phyloP scores from a whole-genome alignment of 768 basidiomycete genomes.

The Paxillus rubicundulus region DNA sequence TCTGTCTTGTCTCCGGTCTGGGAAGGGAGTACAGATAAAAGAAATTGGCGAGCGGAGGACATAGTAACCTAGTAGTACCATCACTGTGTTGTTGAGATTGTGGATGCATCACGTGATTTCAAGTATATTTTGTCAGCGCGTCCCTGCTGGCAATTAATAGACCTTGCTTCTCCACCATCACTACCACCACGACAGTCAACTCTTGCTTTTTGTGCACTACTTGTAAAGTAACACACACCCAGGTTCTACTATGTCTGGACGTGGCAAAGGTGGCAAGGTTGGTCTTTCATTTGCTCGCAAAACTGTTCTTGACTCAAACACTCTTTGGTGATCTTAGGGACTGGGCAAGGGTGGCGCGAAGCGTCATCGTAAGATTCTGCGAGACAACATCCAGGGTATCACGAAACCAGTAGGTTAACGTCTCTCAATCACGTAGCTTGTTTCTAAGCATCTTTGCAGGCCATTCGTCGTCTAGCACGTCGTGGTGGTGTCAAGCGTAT shows the following conservation, averaged over 20 bases:
- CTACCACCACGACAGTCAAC: not conserved
- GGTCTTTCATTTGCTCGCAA: not conserved
- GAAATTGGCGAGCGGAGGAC: conserved; percentile 23
- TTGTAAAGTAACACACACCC: not conserved
- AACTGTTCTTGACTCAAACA: not conserved
- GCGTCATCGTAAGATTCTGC: conserved; percentile 82
- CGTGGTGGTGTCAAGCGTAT: conserved; percentile 91
- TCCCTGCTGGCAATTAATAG: not conserved
- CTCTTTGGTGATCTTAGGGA: conserved; percentile 39
- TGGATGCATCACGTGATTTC: conserved; percentile 4
- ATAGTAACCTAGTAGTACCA: not conserved
- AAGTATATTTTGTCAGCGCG: conserved; percentile 1
- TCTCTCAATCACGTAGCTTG: not conserved
- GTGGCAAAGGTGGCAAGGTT: conserved; percentile 80
- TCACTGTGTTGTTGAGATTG: not conserved
- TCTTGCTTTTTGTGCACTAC: not conserved
- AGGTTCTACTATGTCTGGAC: conserved; percentile 63
- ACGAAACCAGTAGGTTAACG: conserved; percentile 15
- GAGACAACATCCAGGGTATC: conserved; percentile 66
- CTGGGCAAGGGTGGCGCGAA: conserved; percentile 85
- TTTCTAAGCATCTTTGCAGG: conserved; percentile 6
- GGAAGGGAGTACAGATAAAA: conserved; percentile 28
- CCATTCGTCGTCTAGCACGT: conserved; percentile 77
- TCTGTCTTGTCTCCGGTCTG: conserved; percentile 10
- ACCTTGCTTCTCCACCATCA: conserved; percentile 3